phyloP scores from a whole-genome alignment of 208 protist species.

The Vickermania spadyakhi region DNA sequence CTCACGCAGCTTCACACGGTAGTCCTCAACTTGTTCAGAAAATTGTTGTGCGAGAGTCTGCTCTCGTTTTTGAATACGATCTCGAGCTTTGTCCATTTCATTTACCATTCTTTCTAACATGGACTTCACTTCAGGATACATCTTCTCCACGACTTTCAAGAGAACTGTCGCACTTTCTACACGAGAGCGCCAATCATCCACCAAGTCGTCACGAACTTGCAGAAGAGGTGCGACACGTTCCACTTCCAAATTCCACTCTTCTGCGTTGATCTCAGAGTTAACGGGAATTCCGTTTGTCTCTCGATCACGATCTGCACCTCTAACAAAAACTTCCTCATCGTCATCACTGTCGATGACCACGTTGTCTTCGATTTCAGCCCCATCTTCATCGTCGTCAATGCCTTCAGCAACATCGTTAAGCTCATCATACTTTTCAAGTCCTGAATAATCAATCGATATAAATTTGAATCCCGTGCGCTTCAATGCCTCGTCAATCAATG shows the following conservation, averaged over 20 bases:
- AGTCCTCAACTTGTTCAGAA: constrained; percentile 81
- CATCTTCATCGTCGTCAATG: constrained; percentile 47
- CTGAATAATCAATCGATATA: constrained; percentile 58
- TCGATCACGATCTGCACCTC: constrained; percentile 26
- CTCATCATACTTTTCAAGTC: constrained; percentile 77
- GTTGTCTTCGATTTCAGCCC: constrained; percentile 71
- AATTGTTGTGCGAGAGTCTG: constrained; percentile 87
- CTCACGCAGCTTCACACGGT: constrained; percentile 81
- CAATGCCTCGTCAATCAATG: constrained; percentile 70
- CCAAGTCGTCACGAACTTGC: constrained; percentile 41
- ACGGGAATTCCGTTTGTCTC: constrained; percentile 32
- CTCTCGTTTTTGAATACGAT: constrained; percentile 87
- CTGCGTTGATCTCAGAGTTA: constrained; percentile 55
- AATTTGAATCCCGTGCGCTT: constrained; percentile 47
- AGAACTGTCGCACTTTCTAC: constrained; percentile 73
- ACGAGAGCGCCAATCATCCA: constrained; percentile 79
- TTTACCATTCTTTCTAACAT: constrained; percentile 71
- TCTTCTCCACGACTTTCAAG: constrained; percentile 80
- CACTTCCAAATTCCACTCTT: constrained; percentile 87
- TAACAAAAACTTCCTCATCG: constrained; percentile 74
- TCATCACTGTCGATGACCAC: constrained; percentile 82
- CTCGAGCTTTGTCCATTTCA: constrained; percentile 79
- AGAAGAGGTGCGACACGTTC: constrained; percentile 79
- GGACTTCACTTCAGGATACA: constrained; percentile 85
- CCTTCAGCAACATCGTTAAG: constrained; percentile 55